Conservation (phyloP, 768 basidiomycete species). For the Termitomyces sp. region DNA sequence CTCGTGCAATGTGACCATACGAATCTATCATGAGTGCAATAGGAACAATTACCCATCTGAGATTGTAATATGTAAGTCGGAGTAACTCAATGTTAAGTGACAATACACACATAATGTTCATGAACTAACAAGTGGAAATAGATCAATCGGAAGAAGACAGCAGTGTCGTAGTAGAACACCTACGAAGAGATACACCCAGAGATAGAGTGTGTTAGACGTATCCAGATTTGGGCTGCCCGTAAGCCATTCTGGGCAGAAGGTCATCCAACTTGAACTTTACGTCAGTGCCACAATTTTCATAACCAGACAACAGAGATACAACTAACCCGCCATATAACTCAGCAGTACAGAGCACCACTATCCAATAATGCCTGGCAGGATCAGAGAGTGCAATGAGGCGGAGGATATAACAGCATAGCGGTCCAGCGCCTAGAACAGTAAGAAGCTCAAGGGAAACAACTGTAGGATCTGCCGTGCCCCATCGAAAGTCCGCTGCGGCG, state of each 20-base stretch:
- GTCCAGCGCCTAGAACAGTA: slow-evolving; percentile 75
- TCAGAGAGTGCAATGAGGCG: slow-evolving; percentile 59
- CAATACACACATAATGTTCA: slow-evolving; percentile 66
- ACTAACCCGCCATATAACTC: slow-evolving; percentile 74
- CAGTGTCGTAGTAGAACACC: slow-evolving; percentile 20
- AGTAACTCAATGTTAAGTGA: neutral
- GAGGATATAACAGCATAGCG: slow-evolving; percentile 68
- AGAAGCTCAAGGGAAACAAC: slow-evolving; percentile 80
- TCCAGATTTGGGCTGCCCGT: slow-evolving; percentile 67
- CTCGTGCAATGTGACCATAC: slow-evolving; percentile 59
- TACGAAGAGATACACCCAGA: slow-evolving; percentile 81
- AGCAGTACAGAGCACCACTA: slow-evolving; percentile 68
- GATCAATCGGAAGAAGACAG: neutral
- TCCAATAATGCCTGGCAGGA: slow-evolving; percentile 72
- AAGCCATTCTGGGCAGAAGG: slow-evolving; percentile 84
- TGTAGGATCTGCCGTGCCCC: slow-evolving; percentile 75
- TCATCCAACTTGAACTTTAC: slow-evolving; percentile 63
- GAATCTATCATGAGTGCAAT: slow-evolving; percentile 75
- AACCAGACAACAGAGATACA: neutral
- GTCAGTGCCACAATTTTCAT: neutral
- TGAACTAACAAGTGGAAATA: slow-evolving; percentile 42
- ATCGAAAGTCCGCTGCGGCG: slow-evolving; percentile 72
- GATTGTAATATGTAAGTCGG: neutral
- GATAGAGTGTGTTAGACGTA: slow-evolving; percentile 60
- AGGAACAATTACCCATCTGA: slow-evolving; percentile 77